Conservation (phyloP, 75 land plant species). For the Pinus albicaulis region DNA sequence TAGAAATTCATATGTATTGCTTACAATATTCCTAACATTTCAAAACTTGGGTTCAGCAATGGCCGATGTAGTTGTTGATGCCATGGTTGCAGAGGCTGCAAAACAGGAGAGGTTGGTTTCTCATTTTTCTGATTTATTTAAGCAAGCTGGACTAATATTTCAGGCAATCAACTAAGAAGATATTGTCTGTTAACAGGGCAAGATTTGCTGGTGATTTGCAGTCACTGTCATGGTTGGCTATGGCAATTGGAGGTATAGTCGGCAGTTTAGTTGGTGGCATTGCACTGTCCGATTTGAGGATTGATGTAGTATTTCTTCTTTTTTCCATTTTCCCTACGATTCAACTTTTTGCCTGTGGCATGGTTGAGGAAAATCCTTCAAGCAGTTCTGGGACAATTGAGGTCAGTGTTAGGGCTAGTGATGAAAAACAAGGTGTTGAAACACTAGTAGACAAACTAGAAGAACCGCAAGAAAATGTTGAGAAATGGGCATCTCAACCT, state of each 20-base stretch:
- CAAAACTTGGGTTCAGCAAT: constrained; percentile 88
- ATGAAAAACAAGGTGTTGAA: not conserved
- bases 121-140: not conserved
- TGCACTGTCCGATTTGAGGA: constrained; percentile 41
- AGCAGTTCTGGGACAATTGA: constrained; percentile 4
- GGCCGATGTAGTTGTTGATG: constrained; percentile 95
- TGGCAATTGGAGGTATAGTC: constrained; percentile 82
- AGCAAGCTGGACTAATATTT: not conserved
- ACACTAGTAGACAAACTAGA: not conserved
- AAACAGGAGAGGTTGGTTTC: constrained; percentile 53
- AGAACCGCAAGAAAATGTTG: not conserved
- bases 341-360: constrained; percentile 59
- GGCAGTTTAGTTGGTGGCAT: constrained; percentile 74
- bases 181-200: constrained; percentile 46
- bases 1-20: constrained; percentile 39
- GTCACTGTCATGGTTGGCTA: constrained; percentile 76
- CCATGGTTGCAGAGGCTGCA: constrained; percentile 82
- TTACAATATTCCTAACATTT: constrained; percentile 51
- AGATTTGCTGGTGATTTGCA: constrained; percentile 74
- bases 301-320: constrained; percentile 57
- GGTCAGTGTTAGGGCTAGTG: not conserved
- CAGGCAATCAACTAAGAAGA: not conserved
- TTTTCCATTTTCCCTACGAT: constrained; percentile 62
- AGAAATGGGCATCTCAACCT: not conserved
- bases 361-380: constrained; percentile 49